Evolutionary conservation across 169 alveolate species (phyloP).

Genomic region (Babesia gibsoni): DNA sequence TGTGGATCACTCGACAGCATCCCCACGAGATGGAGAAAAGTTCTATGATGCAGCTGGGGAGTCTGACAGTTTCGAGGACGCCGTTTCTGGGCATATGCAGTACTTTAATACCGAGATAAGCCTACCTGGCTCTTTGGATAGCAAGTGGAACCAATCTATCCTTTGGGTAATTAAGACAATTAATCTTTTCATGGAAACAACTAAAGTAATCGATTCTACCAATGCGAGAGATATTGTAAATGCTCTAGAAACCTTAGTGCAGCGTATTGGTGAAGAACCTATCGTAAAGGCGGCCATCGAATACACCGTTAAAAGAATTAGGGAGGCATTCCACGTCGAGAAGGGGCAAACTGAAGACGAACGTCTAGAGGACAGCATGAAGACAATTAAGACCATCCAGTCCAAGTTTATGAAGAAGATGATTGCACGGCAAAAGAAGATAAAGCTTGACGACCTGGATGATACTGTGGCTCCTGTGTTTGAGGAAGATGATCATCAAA

Average conservation of each 20-base stretch:
- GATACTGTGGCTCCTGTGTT: background rate
- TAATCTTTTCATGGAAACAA: constrained; percentile 1
- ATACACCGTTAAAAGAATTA: background rate
- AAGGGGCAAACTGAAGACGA: background rate
- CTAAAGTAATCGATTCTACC: background rate
- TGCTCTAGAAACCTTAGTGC: background rate
- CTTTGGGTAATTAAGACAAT: constrained; percentile 19
- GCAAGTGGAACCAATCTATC: constrained; percentile 30
- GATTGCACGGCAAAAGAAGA: constrained; percentile 10
- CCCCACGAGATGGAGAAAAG: background rate
- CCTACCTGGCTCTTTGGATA: background rate
- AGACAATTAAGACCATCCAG: constrained; percentile 27
- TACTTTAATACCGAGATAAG: background rate
- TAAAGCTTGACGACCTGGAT: background rate
- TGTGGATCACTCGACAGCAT: background rate
- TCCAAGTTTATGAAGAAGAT: constrained; percentile 9
- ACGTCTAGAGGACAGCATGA: background rate
- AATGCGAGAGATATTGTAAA: background rate
- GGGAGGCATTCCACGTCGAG: constrained; percentile 7
- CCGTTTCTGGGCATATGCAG: background rate
- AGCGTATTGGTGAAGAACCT: constrained; percentile 5
- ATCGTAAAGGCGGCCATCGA: background rate
- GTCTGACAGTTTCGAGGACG: background rate
- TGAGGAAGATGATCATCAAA: constrained; percentile 5
- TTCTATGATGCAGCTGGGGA: background rate